Percentiles rank a stretch among this genome's conserved stretches.
phyloP scores from a whole-genome alignment of 148 eudicot species.

The Rhododendron vialii region DNA sequence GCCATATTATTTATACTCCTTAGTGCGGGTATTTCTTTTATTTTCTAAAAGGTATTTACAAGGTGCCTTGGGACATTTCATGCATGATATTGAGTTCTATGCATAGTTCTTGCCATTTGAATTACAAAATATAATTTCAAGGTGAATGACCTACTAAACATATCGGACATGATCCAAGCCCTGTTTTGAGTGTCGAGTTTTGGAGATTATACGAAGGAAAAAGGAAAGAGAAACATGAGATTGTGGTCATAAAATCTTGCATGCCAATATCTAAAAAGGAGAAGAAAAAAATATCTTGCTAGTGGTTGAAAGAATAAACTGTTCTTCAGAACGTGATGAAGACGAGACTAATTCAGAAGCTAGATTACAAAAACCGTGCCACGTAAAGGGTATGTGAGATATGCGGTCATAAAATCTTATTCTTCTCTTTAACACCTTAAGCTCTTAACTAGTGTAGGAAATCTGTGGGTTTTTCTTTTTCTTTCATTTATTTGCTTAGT shows the following conservation, averaged over 20 bases:
- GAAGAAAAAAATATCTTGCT: neutral
- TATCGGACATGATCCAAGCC: neutral
- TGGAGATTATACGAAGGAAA: neutral
- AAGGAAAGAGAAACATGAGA: neutral
- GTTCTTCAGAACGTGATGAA: neutral
- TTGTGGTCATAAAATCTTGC: neutral
- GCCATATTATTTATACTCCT: neutral
- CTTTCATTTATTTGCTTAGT: neutral
- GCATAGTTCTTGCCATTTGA: neutral
- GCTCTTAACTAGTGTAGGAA: neutral
- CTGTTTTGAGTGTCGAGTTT: neutral
- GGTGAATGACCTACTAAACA: neutral
- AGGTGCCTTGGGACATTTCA: neutral
- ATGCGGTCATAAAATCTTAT: neutral
- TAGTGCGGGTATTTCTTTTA: neutral
- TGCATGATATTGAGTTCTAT: neutral
- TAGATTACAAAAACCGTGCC: neutral
- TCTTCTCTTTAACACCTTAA: neutral
- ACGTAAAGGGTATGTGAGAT: neutral
- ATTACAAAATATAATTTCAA: neutral
- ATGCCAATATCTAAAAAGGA: neutral
- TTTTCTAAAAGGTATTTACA: neutral
- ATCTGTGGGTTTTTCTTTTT: neutral
- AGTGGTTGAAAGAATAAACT: neutral
- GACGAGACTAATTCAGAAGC: neutral